Percentiles rank a stretch among this genome's conserved stretches.
These are phyloP conservation scores for Pilaira anomala DNA, from an alignment of 192 early-diverging fungal species.

Conservation along the genomic window DNA sequence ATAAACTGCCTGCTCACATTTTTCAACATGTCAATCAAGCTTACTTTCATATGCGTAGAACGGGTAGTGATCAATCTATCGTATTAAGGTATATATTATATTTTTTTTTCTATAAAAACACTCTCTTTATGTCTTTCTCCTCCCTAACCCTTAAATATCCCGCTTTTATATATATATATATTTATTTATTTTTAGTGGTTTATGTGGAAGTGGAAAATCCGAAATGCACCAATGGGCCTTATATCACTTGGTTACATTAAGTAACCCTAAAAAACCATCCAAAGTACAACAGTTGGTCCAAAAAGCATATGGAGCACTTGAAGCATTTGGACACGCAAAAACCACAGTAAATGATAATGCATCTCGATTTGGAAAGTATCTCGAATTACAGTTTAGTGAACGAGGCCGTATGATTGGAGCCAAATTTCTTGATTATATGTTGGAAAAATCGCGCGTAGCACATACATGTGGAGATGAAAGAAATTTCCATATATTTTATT, in stretches of 20 bases:
- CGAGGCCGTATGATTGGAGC: slow-evolving; percentile 84
- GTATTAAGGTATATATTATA: slow-evolving; percentile 68
- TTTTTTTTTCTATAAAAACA: slow-evolving; percentile 10
- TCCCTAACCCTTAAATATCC: slow-evolving; percentile 1
- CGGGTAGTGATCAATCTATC: slow-evolving; percentile 86
- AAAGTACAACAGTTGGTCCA: slow-evolving; percentile 63
- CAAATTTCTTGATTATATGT: slow-evolving; percentile 79
- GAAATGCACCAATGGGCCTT: slow-evolving; percentile 67
- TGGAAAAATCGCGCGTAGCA: slow-evolving; percentile 79
- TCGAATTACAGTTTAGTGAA: slow-evolving; percentile 86
- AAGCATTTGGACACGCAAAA: slow-evolving; percentile 86
- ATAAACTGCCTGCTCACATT: slow-evolving; percentile 67
- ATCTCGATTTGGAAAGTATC: slow-evolving; percentile 75
- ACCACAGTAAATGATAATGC: slow-evolving; percentile 68
- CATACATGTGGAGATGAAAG: slow-evolving; percentile 61
- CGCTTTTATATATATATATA: not conserved
- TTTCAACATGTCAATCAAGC: slow-evolving; percentile 83
- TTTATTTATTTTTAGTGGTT: slow-evolving; percentile 25
- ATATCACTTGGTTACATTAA: slow-evolving; percentile 64
- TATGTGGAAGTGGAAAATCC: slow-evolving; percentile 34
- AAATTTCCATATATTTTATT: slow-evolving; percentile 95
- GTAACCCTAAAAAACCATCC: slow-evolving; percentile 64
- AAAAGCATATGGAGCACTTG: slow-evolving; percentile 68
- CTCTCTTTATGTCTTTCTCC: too few species aligned
- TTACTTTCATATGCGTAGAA: slow-evolving; percentile 84